Conservation (phyloP, 495 filamentous ascomycete species). For the Xylaria cubensis region DNA sequence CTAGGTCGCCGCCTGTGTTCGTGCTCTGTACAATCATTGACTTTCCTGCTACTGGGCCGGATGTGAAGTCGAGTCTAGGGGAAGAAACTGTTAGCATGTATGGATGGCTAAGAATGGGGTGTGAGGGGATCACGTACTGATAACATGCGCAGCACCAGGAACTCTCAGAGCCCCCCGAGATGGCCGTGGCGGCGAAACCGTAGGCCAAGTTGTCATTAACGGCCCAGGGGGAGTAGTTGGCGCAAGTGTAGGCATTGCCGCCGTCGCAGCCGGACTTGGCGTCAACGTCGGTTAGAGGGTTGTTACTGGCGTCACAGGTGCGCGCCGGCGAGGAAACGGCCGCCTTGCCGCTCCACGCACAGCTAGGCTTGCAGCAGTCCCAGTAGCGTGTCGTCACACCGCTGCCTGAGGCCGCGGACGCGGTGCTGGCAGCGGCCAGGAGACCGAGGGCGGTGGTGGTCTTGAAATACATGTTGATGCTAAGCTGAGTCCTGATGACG, state of each 20-base stretch:
- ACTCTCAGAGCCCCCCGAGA: conserved; percentile 50
- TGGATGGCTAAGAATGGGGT: background rate
- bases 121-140: conserved; percentile 45
- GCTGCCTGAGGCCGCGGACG: conserved; percentile 22
- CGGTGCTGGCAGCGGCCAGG: conserved; percentile 13
- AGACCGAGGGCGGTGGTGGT: conserved; percentile 6
- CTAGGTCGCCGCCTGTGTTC: conserved; percentile 65
- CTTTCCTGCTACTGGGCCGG: conserved; percentile 56
- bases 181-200: conserved; percentile 61
- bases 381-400: conserved; percentile 53
- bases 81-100: conserved; percentile 17
- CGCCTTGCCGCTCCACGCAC: conserved; percentile 63
- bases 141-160: conserved; percentile 66
- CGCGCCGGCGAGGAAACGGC: conserved; percentile 54
- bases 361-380: conserved; percentile 69
- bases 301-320: conserved; percentile 59
- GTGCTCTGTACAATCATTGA: conserved; percentile 68
- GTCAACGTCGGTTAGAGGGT: conserved; percentile 41
- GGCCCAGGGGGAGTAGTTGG: conserved; percentile 61
- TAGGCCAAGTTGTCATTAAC: conserved; percentile 58
- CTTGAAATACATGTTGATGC: conserved; percentile 19
- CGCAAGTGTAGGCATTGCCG: conserved; percentile 60
- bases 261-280: conserved; percentile 47
- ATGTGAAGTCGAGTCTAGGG: conserved; percentile 45
- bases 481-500: background rate